These are phyloP conservation scores for Nicotiana knightiana DNA, from an alignment of 257 asterid genomes.

Conservation along the genomic window DNA sequence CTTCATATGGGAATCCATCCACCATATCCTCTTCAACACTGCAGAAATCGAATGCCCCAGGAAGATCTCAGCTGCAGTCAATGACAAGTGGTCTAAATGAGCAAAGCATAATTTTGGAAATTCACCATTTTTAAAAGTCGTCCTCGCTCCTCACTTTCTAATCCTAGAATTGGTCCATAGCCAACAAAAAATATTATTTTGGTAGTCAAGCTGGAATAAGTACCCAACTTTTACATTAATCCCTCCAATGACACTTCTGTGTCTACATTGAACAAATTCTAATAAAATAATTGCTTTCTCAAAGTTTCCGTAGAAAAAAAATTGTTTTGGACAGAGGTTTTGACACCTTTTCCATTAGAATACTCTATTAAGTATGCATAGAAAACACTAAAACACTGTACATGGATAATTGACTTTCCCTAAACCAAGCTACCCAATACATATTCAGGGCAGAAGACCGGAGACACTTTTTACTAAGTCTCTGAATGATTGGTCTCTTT, in stretches of 20 bases:
- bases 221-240: neutral
- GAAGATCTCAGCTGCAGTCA: slow-evolving; percentile 99
- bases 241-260: neutral
- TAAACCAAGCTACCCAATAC: neutral
- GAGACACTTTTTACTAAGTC: neutral
- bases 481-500: neutral
- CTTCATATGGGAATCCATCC: slow-evolving; percentile 95
- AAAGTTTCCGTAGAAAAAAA: neutral
- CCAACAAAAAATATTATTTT: neutral
- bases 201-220: neutral
- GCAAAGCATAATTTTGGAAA: slow-evolving; percentile 50
- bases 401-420: neutral
- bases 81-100: slow-evolving; percentile 87
- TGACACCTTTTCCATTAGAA: neutral
- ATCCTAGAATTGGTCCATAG: slow-evolving; percentile 15
- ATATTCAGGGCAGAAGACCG: neutral
- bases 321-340: neutral
- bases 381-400: neutral
- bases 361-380: neutral
- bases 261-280: neutral
- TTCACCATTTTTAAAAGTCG: slow-evolving; percentile 8
- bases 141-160: slow-evolving; percentile 24
- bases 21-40: slow-evolving; percentile 99
- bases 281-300: neutral
- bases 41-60: slow-evolving; percentile 99